Base-by-base conservation (phyloP, 495 filamentous ascomycete species). In the Gamarada debralockiae region DNA sequence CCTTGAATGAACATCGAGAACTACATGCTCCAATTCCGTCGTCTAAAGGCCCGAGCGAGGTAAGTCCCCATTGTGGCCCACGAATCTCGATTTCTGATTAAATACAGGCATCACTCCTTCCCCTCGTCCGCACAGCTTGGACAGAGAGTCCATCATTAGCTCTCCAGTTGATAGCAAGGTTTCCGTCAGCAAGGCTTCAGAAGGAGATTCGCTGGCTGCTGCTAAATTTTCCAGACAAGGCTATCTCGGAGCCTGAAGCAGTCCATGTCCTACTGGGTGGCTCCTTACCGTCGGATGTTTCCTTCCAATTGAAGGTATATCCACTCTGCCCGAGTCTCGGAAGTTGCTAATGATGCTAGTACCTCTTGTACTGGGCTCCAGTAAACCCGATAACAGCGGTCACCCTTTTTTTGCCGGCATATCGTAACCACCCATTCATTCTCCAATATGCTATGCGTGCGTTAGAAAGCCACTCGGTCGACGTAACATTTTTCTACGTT, bases 401-500 rank as follows among this genome's bases (percentile, higher is more conserved):
- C 6, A 95, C 91, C 0, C 92, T 90, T 68, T 97, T 97, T 71
- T 65, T 96, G 53, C 95, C 95, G 0, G 81, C 89, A 5, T 97
- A 95, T 69, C 82, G 85, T n/a, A 93, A 96, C 61, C 85, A 99
- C 65, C 87, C 95, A 0, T 96, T 87, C 71, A 82, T 99, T 47
- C 77, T 97, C 39, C 95, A 99, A 65, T 99, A 97, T 68, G 95
- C 95, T 8, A 95, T 99, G 90, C 79, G 92, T 52, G 90, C 93
- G 3, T 67, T 99, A 53, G 92, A 97, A 63, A 87, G 82, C 59
- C 92, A 99, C 66, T 85, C 90, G 0, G 85, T 97, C 15, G 93
- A 97, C 67, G 85, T 97, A 22, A 96, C 92, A 0, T 97, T 99
- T 75, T 99, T 97, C 67, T 96, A 97, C 65, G 95, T 99, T 8